Evolutionary conservation across 495 filamentous ascomycete genomes (phyloP).

Genomic region (Stereocaulon alpinum): DNA sequence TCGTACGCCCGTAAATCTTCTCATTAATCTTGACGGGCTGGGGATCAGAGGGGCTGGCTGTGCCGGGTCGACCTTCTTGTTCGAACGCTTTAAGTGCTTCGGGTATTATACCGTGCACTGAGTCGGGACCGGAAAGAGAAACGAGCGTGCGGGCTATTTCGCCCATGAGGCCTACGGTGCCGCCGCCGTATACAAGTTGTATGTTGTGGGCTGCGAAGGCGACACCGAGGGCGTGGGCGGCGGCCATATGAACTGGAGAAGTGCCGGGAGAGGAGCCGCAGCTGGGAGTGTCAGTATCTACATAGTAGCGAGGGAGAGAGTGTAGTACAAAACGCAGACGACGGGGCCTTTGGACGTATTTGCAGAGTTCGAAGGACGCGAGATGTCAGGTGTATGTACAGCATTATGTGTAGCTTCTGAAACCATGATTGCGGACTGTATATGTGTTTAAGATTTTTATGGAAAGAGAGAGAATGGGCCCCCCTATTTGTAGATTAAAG

Average conservation of each 20-base stretch:
- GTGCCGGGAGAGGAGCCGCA: slow-evolving; percentile 69
- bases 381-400: neutral
- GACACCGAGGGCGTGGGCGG: slow-evolving; percentile 67
- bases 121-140: slow-evolving; percentile 63
- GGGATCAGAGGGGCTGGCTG: slow-evolving; percentile 29
- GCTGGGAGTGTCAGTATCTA: slow-evolving; percentile 28
- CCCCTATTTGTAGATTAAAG: neutral
- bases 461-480: neutral
- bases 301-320: neutral
- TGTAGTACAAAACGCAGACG: slow-evolving; percentile 68
- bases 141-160: slow-evolving; percentile 83
- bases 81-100: slow-evolving; percentile 74
- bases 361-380: neutral
- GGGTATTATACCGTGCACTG: slow-evolving; percentile 91
- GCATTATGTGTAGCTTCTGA: neutral
- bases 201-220: slow-evolving; percentile 65
- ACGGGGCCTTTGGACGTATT: slow-evolving; percentile 33
- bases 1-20: slow-evolving; percentile 65
- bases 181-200: slow-evolving; percentile 84
- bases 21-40: slow-evolving; percentile 46
- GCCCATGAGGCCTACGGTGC: slow-evolving; percentile 91
- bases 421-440: neutral
- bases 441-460: too few species aligned
- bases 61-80: slow-evolving; percentile 31
- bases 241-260: slow-evolving; percentile 56